Conservation (phyloP, 116 monocot genomes). For the Dioscorea cayenensis region DNA sequence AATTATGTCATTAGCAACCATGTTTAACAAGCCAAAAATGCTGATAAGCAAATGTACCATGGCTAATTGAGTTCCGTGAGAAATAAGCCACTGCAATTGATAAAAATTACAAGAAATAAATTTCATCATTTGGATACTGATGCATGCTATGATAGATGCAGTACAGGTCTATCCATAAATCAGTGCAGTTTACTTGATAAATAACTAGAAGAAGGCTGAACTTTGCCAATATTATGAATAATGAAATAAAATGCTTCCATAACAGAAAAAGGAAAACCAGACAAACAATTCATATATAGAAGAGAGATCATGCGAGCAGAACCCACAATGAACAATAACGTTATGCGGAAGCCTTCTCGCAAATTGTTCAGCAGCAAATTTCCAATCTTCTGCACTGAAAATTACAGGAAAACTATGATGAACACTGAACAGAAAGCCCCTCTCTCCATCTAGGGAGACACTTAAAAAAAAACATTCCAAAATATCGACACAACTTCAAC, state of each 20-base stretch:
- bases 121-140: too few species aligned
- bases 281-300: not conserved
- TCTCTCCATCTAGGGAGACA: not conserved
- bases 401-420: not conserved
- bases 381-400: conserved; percentile 85
- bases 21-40: too few species aligned
- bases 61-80: too few species aligned
- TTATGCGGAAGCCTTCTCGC: conserved; percentile 56
- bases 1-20: too few species aligned
- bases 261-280: not conserved
- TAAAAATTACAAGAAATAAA: too few species aligned
- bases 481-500: not conserved
- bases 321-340: conserved; percentile 86
- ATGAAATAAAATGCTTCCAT: too few species aligned
- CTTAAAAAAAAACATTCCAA: not conserved
- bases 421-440: not conserved
- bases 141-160: too few species aligned
- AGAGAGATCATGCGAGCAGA: not conserved
- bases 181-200: not conserved
- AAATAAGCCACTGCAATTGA: too few species aligned
- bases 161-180: not conserved
- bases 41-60: too few species aligned
- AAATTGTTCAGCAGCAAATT: conserved; percentile 78
- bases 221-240: too few species aligned
- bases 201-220: not conserved